These are phyloP conservation scores for Hyparrhenia diplandra DNA, from an alignment of 176 grass and related monocot species.

Conservation along the genomic window DNA sequence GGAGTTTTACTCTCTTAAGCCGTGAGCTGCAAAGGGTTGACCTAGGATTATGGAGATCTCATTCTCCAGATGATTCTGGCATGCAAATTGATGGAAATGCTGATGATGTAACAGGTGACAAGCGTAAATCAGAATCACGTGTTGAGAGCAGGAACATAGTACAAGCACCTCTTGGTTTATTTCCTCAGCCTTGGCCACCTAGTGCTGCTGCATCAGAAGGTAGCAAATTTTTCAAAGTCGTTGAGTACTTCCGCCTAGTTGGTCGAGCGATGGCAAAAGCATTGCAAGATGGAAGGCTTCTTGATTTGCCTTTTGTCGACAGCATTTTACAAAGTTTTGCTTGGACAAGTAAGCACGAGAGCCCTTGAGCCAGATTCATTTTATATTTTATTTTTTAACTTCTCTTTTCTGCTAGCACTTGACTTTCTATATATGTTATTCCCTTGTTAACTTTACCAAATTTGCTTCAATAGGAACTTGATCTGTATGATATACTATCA, in stretches of 20 bases:
- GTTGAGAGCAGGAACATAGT: conserved; percentile 39
- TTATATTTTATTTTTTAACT: background rate
- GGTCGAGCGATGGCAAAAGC: conserved; percentile 82
- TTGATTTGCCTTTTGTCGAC: conserved; percentile 75
- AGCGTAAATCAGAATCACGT: conserved; percentile 6
- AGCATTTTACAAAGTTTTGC: conserved; percentile 78
- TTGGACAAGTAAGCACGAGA: conserved; percentile 65
- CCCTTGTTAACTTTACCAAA: background rate
- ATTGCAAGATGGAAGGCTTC: conserved; percentile 87
- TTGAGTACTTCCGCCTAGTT: conserved; percentile 76
- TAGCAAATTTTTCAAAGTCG: conserved; percentile 60
- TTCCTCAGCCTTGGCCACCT: conserved; percentile 73
- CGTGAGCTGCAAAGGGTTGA: conserved; percentile 67
- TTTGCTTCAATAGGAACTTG: conserved; percentile 68
- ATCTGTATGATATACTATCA: conserved; percentile 74
- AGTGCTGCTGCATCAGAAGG: conserved; percentile 53
- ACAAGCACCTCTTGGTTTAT: conserved; percentile 68
- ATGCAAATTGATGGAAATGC: conserved; percentile 39
- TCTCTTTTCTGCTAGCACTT: background rate
- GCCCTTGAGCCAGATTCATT: background rate
- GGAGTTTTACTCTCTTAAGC: conserved; percentile 89
- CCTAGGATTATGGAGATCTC: conserved; percentile 80
- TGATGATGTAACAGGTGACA: conserved; percentile 32
- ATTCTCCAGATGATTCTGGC: conserved; percentile 30
- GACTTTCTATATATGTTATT: background rate